These are phyloP conservation scores for Ustilaginoidea virens DNA, from an alignment of 2,329 filamentous ascomycete genomes.

Conservation along the genomic window DNA sequence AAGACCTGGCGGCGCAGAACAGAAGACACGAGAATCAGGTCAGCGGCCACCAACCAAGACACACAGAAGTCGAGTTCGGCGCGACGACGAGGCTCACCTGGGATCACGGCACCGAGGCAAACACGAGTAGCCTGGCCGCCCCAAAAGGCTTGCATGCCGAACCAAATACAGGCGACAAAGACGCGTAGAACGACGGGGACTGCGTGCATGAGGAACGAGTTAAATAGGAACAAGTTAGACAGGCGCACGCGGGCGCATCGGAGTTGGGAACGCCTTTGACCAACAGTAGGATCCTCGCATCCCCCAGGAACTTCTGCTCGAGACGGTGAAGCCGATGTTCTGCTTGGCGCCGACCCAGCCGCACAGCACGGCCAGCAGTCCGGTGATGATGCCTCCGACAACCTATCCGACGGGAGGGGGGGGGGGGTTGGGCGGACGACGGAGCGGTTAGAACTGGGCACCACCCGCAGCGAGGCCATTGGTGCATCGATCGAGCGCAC, in stretches of 20 bases:
- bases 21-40: not conserved
- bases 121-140: constrained; percentile 14
- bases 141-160: constrained; percentile 16
- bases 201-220: not conserved
- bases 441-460: not conserved
- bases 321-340: constrained; percentile 13
- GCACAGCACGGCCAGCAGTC: constrained; percentile 8
- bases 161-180: constrained; percentile 13
- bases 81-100: constrained; percentile 6
- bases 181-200: constrained; percentile 13
- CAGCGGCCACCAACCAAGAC: not conserved
- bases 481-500: not conserved
- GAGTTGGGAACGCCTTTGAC: constrained; percentile 2
- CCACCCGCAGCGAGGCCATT: not conserved
- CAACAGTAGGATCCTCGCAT: constrained; percentile 26
- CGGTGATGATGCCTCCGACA: constrained; percentile 8
- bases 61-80: not conserved
- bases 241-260: not conserved
- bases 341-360: constrained; percentile 12
- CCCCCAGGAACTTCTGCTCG: constrained; percentile 29
- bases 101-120: constrained; percentile 13
- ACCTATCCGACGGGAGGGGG: constrained; percentile 2
- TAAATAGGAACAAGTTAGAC: not conserved
- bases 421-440: no score
- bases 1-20: constrained; percentile 4